Base-by-base conservation (phyloP, 1,284 basidiomycete genomes). In the Polyporus tsugae region DNA sequence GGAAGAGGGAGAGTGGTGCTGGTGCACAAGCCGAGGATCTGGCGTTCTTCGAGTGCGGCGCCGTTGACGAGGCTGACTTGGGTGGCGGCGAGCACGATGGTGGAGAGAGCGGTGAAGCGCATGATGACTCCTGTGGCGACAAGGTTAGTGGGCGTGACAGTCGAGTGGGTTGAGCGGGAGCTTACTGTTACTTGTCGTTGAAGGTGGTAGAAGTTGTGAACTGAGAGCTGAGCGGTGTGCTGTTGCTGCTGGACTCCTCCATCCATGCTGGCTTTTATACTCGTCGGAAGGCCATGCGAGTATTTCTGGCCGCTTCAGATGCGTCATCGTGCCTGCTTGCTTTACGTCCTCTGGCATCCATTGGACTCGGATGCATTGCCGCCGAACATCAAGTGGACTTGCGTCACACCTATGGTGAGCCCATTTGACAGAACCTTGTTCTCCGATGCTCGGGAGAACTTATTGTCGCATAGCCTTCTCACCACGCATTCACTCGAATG, bases 41-140 rank as follows among this genome's bases (percentile, higher is more conserved):
- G 57, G 11, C 64, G 63, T 2, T 42, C n/a, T 13, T 33, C 58
- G 22, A 60, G 36, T 10, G 52, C 57, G 36, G 36, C 38, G 25
- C 55, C 49, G 11, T 44, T 53, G 58, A 53, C 64, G 36, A 65
- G 38, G 58, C 46, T 49, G 35, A 49, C 59, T 22, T 60, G 46
- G 44, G 49, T 19, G 38, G 44, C 46, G 17, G 64, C 64, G 36
- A 65, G 25, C 36, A 58, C 44, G 59, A 60, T 39, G 46, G n/a
- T 53, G 44, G 49, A 29, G 64, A 65, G 25, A 25, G 59, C 49
- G 59, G 64, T 53, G 59, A 60, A 65, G 25, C 44, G 44, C 64
- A 65, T 65, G 35, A 25, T 22, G 63, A 39, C 11, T 33, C 33
- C 44, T 60, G 36, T 25, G 29, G 46, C 7, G 41, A 9, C 42